These are phyloP conservation scores for Oropetium thomaeum DNA, from an alignment of 176 grass and related monocot genomes.

Conservation along the genomic window DNA sequence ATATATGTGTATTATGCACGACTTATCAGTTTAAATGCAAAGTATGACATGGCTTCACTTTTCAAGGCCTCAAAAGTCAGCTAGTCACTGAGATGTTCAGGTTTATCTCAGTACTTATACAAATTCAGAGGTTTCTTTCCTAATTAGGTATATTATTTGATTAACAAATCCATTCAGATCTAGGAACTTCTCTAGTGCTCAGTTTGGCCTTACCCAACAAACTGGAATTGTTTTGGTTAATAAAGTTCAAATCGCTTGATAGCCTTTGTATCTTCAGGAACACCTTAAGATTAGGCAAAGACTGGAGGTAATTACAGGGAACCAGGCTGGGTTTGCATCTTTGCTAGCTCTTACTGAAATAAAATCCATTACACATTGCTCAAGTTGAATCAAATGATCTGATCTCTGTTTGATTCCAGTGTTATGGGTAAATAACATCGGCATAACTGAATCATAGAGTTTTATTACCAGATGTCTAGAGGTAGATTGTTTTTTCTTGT, in stretches of 20 bases:
- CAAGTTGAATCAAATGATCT: not conserved
- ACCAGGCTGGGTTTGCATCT: not conserved
- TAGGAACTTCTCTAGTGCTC: not conserved
- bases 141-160: conserved; percentile 4
- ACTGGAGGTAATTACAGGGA: not conserved
- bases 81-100: not conserved
- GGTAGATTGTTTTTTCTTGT: not conserved
- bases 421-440: not conserved
- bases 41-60: not conserved
- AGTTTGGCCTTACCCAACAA: conserved; percentile 11
- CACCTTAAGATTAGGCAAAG: not conserved
- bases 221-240: not conserved
- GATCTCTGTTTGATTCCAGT: not conserved
- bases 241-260: not conserved
- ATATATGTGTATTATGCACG: not conserved
- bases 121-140: not conserved
- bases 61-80: not conserved
- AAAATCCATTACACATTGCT: not conserved
- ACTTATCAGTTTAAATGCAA: conserved; percentile 4
- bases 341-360: not conserved
- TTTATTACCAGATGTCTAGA: not conserved
- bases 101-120: not conserved
- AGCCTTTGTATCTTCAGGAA: not conserved
- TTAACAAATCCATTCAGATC: not conserved
- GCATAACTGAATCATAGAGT: not conserved